Evolutionary conservation across 257 asterid genomes (phyloP).

Genomic region (Haberlea rhodopensis): DNA sequence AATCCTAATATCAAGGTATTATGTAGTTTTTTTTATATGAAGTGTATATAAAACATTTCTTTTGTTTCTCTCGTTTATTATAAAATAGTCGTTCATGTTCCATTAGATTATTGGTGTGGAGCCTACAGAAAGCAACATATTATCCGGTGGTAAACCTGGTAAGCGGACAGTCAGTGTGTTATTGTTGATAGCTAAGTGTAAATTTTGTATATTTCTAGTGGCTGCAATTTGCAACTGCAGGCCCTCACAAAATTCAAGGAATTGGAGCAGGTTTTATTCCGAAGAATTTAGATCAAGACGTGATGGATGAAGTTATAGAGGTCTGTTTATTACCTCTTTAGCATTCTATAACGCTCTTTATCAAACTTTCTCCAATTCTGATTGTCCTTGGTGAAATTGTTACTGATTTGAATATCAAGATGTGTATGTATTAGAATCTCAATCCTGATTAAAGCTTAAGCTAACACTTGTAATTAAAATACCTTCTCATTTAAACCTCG

Average conservation of each 20-base stretch:
- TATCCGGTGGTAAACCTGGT: conserved; percentile 99
- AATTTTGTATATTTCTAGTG: conserved; percentile 52
- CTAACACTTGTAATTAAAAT: neutral
- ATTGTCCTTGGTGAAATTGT: neutral
- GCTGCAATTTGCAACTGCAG: conserved; percentile 83
- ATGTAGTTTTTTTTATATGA: conserved; percentile 1
- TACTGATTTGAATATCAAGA: neutral
- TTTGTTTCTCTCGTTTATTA: neutral
- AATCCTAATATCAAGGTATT: conserved; percentile 78
- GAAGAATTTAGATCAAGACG: conserved; percentile 79
- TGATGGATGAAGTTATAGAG: conserved; percentile 97
- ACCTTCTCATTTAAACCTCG: neutral
- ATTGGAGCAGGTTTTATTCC: conserved; percentile 99
- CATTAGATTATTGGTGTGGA: conserved; percentile 88
- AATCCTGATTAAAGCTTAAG: neutral
- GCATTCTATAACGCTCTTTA: conserved; percentile 4
- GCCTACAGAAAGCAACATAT: conserved; percentile 87
- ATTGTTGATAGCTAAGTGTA: conserved; percentile 32
- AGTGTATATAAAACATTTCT: neutral
- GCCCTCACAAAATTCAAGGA: conserved; percentile 99
- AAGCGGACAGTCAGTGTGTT: conserved; percentile 42
- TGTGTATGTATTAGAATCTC: neutral
- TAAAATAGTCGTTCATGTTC: conserved; percentile 10
- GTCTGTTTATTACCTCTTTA: conserved; percentile 35
- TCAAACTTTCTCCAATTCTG: neutral